Base-by-base conservation (phyloP, 2,329 filamentous ascomycete species). In the Aureobasidium pullulans region DNA sequence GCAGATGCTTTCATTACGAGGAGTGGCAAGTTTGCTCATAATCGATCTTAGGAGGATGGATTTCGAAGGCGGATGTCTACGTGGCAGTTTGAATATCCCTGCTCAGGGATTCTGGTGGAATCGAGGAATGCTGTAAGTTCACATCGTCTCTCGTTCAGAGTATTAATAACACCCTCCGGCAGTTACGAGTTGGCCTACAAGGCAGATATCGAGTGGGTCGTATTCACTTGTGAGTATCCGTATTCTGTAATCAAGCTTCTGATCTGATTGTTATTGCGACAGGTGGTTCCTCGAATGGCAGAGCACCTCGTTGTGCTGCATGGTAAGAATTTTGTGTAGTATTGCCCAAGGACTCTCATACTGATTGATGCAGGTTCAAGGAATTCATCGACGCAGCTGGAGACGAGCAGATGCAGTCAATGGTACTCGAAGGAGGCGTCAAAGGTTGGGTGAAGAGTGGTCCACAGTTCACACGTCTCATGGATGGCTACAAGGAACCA, bases 71-170 rank as follows among this genome's bases (percentile, higher is more conserved):
- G 76, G 76, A 13, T 59, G 39, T 19, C 31, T 78, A 49, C 68
- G 70, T 28, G 75, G 75, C n/a, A 76, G 73, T 63, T 64, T 79
- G 34, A 78, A 78, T 61, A 68, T 79, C 42, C 76, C 76, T n/a
- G 76, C 76, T 0, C 75, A 78, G 52, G 72, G 71, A 42, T 78
- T 79, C 67, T 77, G 73, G 66, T 69, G 72, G 71, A 78, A 78
- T 62, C 66, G 72, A 43, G 74, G 68, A 1, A 72, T 72, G n/a
- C 66, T 78, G 57, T 65, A 53, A 43, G 62, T 60, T 13, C 7
- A 16, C 42, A 2, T 15, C 28, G 13, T 29, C 13, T 11, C 29
- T 32, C 31, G 34, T 5, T 28, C 28, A 19, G 2, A 39, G 7
- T 40, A 13, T 42, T 32, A 34, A n/a, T 36, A 13, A 46, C 16